Base-by-base conservation (phyloP, 257 asterid species). In the Orobanche coerulescens region DNA sequence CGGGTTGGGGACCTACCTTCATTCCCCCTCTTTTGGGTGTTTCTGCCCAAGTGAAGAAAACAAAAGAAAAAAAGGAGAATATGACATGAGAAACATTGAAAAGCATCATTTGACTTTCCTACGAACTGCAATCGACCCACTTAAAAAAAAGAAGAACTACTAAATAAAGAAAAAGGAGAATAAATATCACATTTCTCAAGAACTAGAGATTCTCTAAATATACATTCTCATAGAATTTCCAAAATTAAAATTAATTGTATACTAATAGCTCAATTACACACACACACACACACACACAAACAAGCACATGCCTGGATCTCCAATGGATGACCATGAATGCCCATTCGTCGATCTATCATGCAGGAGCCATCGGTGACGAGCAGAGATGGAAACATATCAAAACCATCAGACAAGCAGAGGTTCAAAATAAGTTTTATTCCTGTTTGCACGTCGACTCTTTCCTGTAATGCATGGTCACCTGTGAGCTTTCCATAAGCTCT, bases 341-440 rank as follows among this genome's bases (percentile, higher is more conserved):
- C 93, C 93, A 84, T 81, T n/a, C 93, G 81, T 11, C 93, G 82
- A 77, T 84, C 93, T 68, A 84, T 79, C 93, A 84, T 84, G 69
- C 93, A 84, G 33, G 93, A 84, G 33, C 93, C 88, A 64, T 84
- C 93, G n/a, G 88, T 84, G 55, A 84, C 93, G 6, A 84, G 81
- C 70, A 84, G 72, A 50, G 93, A 72, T 20, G 93, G 93, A 24
- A 84, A 84, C 93, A 84, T 84, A 63, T 84, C 93, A 70, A 84
- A 84, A 40, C 93, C 93, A 75, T 84, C 93, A 54, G 93, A 79
- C 62, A 84, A 64, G 43, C 93, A 84, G 65, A 84, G 70, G 76
- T 84, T 84, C 28, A 84, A 22, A 36, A 84, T 78, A 60, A 84
- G 79, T 66, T 84, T 84, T 49, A 84, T 79, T 64, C 89, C 93